Percentiles rank a stretch among this genome's conserved stretches.
phyloP scores from a whole-genome alignment of 129 eudicot genomes.

The Apium graveolens region DNA sequence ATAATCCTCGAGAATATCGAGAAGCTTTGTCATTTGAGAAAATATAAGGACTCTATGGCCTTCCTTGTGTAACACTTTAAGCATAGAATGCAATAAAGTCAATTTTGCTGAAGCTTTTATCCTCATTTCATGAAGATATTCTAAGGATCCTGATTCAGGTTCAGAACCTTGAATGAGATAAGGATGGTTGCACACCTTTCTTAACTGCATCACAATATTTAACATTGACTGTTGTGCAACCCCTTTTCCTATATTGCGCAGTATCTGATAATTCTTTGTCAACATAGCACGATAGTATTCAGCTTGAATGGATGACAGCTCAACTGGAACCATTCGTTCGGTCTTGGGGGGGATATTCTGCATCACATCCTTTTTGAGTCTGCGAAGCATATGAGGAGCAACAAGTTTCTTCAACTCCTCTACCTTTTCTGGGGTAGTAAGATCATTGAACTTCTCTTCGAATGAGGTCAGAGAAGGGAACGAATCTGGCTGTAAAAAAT shows the following conservation, averaged over 20 bases:
- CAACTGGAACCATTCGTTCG: constrained; percentile 93
- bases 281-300: constrained; percentile 98
- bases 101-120: constrained; percentile 93
- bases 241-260: constrained; percentile 85
- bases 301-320: constrained; percentile 88
- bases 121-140: constrained; percentile 96
- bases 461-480: constrained; percentile 83
- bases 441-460: constrained; percentile 90
- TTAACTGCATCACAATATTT: constrained; percentile 87
- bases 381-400: constrained; percentile 94
- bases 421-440: constrained; percentile 80
- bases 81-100: constrained; percentile 87
- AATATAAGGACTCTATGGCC: constrained; percentile 89
- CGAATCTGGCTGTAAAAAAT: constrained; percentile 77
- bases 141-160: constrained; percentile 76
- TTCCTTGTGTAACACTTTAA: constrained; percentile 53
- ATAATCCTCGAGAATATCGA: constrained; percentile 94
- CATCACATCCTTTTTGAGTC: constrained; percentile 94
- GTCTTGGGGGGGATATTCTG: constrained; percentile 94
- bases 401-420: constrained; percentile 92
- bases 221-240: constrained; percentile 86
- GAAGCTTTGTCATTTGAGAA: constrained; percentile 95
- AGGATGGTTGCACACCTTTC: constrained; percentile 95
- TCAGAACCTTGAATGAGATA: constrained; percentile 93
- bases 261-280: constrained; percentile 83